Percentiles rank a stretch among this genome's conserved stretches.
Conservation (phyloP, 78 protist genomes). For the Anaeramoeba flamelloides region DNA sequence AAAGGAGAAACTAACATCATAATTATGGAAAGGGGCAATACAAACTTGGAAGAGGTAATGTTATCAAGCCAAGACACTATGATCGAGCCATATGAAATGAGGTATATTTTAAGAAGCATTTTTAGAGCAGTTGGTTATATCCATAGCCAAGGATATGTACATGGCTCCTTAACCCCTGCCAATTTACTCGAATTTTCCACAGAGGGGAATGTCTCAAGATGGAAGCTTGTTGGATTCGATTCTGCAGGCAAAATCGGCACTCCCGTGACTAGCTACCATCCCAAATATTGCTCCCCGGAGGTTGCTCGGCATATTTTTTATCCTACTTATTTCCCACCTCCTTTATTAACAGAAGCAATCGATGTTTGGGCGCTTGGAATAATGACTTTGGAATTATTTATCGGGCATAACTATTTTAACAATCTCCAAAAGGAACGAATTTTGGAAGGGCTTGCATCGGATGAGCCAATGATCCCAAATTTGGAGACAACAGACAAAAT, state of each 20-base stretch:
- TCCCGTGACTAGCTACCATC: background rate
- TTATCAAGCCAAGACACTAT: too few relatives aligned
- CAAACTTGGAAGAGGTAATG: too few relatives aligned
- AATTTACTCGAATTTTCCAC: background rate
- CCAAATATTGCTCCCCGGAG: background rate
- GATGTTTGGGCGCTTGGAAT: background rate
- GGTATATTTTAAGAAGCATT: too few relatives aligned
- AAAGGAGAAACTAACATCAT: too few relatives aligned
- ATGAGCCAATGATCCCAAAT: background rate
- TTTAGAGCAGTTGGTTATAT: too few relatives aligned
- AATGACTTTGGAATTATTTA: background rate
- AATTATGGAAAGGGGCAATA: too few relatives aligned
- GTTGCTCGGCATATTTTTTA: background rate
- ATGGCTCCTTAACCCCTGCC: background rate
- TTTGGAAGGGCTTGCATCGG: background rate
- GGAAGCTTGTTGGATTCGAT: conserved; percentile 1
- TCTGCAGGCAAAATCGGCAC: background rate
- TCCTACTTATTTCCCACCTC: background rate
- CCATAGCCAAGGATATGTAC: too few relatives aligned
- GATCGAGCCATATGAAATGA: background rate
- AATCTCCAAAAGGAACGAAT: background rate
- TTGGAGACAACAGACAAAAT: background rate
- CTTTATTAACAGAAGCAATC: background rate
- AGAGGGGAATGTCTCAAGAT: background rate
- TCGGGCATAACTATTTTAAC: background rate